phyloP scores from a whole-genome alignment of 176 grass and related monocot species.

The Lolium rigidum region DNA sequence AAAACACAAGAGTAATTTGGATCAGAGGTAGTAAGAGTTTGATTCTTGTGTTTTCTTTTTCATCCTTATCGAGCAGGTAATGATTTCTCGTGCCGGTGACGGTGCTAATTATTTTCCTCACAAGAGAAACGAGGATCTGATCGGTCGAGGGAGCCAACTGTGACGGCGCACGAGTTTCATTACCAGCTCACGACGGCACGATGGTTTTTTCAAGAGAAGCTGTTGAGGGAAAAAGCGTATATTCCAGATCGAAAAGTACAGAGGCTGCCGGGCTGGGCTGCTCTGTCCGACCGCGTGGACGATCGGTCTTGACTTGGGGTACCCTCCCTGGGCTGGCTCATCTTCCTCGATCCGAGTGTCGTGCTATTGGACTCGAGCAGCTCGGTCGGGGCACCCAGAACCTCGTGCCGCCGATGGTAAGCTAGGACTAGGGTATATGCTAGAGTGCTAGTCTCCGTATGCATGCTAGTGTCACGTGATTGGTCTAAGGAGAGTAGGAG shows the following conservation, averaged over 20 bases:
- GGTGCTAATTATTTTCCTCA: not conserved
- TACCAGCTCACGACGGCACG: not conserved
- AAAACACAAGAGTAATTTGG: no score
- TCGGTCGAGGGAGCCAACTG: not conserved
- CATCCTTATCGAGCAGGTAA: no score
- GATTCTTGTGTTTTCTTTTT: no score
- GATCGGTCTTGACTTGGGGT: slow-evolving; percentile 42
- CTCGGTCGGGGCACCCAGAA: not conserved
- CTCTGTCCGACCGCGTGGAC: not conserved
- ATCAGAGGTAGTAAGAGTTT: no score
- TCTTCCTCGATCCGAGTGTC: not conserved
- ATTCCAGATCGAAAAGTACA: not conserved
- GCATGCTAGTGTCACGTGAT: slow-evolving; percentile 38
- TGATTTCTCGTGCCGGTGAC: not conserved
- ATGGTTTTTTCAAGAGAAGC: no score
- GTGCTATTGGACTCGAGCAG: not conserved
- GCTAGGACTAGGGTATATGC: not conserved
- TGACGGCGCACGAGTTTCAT: not conserved
- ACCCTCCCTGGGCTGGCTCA: not conserved
- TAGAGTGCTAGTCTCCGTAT: not conserved
- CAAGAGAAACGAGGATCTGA: not conserved
- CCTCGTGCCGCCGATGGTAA: no score
- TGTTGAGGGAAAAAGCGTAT: not conserved
- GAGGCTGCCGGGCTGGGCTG: not conserved
- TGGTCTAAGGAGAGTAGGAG: slow-evolving; percentile 28